Evolutionary conservation across 192 early-diverging fungal species (phyloP).

Genomic region (Backusella luteola): DNA sequence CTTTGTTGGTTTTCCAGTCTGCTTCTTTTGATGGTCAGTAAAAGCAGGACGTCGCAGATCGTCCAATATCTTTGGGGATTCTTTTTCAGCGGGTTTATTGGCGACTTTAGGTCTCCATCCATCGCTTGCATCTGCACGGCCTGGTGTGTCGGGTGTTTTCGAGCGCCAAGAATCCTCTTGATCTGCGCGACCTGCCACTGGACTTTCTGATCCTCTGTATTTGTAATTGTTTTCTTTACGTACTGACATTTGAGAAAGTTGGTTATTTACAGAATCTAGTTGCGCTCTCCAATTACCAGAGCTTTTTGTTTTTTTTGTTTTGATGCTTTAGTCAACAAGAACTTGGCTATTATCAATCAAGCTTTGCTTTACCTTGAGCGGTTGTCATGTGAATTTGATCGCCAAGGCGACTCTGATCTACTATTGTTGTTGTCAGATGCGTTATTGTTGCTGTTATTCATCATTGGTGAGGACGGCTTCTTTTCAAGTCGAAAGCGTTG

Average conservation of each 20-base stretch:
- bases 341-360: neutral
- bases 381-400: neutral
- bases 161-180: neutral
- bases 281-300: neutral
- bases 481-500: neutral
- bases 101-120: neutral
- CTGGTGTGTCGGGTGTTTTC: neutral
- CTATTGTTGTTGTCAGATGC: neutral
- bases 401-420: neutral
- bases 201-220: neutral
- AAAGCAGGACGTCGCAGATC: neutral
- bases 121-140: neutral
- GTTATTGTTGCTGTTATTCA: neutral
- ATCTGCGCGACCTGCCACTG: neutral
- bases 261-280: slow-evolving; percentile 1
- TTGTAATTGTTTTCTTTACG: neutral
- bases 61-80: neutral
- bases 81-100: neutral
- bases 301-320: neutral
- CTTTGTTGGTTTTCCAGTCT: neutral
- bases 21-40: neutral
- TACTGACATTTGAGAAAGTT: neutral
- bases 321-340: neutral
- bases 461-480: neutral
- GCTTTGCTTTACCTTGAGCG: neutral